A percentile compares a stretch with the other conserved stretches of the same genome.
Conservation (phyloP, 2,329 filamentous ascomycete species). For the Pezicula radicicola region DNA sequence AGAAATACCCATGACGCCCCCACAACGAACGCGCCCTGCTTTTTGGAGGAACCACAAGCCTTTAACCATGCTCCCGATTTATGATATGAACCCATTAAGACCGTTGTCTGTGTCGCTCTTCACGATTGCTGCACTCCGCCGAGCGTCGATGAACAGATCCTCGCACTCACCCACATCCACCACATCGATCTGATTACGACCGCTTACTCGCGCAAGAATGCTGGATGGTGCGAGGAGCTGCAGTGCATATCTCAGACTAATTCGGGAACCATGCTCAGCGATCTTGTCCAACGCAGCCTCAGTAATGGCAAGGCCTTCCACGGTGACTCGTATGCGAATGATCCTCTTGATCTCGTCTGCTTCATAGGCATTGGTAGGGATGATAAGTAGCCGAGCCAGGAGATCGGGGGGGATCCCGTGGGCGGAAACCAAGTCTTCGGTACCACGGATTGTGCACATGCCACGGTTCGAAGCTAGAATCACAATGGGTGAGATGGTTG, state of each 20-base stretch:
- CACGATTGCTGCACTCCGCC: slow-evolving; percentile 71
- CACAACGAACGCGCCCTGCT: background rate
- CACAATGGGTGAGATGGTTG: slow-evolving; percentile 90
- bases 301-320: slow-evolving; percentile 75
- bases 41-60: background rate
- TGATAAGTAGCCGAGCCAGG: slow-evolving; percentile 88
- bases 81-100: slow-evolving; percentile 38
- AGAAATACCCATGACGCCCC: slow-evolving; percentile 1
- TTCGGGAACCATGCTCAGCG: slow-evolving; percentile 79
- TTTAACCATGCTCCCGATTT: background rate
- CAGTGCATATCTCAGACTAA: slow-evolving; percentile 88
- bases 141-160: slow-evolving; percentile 79
- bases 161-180: slow-evolving; percentile 79
- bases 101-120: slow-evolving; percentile 57
- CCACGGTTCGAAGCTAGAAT: slow-evolving; percentile 97
- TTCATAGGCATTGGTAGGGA: slow-evolving; percentile 88
- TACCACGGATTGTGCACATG: slow-evolving; percentile 88
- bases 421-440: slow-evolving; percentile 75
- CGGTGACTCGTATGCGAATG: slow-evolving; percentile 77
- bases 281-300: slow-evolving; percentile 86
- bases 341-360: slow-evolving; percentile 90
- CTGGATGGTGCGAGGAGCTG: slow-evolving; percentile 68
- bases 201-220: slow-evolving; percentile 85
- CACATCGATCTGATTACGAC: slow-evolving; percentile 72
- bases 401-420: slow-evolving; percentile 96